Evolutionary conservation across 169 alveolate species (phyloP), one percentile per base, ranked within the genome.

Genomic region (Babesia divergens): DNA sequence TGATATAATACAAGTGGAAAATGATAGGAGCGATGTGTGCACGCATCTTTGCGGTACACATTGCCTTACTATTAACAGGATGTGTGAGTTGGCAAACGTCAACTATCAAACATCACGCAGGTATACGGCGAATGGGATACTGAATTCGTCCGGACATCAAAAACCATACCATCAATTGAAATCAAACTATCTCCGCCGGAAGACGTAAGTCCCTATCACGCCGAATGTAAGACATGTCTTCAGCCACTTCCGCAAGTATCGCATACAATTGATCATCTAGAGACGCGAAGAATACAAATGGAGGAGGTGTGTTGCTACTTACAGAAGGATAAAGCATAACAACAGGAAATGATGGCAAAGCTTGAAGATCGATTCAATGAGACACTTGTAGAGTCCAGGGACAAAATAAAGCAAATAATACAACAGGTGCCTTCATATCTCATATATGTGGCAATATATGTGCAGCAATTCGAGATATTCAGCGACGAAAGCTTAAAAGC

Each of bases 231-330:
- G 22, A 32, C 68, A 14, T 20, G 7, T 65, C 16, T 26, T 31
- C 69, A 86, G 92, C 92, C 92, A 7, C 82, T 81, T n/a, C 92
- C 92, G 13, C 90, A 86, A 82, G 90, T 86, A 43, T 68, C 84
- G 38, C 83, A 85, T 56, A 82, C 74, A 64, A 65, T 86, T 24
- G 75, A 86, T 43, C 38, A 71, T 34, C 62, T 83, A 22, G 92
- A 86, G 54, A 58, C 83, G 35, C 65, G 84, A 32, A 75, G 92
- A 44, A 64, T 82, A 13, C 83, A 82, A 52, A 59, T 86, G 74
- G 92, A 86, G 62, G 90, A 83, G 86, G 92, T 86, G 26, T 11
- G 51, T 38, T 8, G 18, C 28, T 37, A 18, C 4, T 5, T 6
- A 22, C 20, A 29, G 53, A 11, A 6, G 9, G 49, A 18, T 0